Evolutionary conservation across 176 grass and related monocot species (phyloP), one percentile per base, ranked within the genome.

Genomic region (Oryza glaberrima): DNA sequence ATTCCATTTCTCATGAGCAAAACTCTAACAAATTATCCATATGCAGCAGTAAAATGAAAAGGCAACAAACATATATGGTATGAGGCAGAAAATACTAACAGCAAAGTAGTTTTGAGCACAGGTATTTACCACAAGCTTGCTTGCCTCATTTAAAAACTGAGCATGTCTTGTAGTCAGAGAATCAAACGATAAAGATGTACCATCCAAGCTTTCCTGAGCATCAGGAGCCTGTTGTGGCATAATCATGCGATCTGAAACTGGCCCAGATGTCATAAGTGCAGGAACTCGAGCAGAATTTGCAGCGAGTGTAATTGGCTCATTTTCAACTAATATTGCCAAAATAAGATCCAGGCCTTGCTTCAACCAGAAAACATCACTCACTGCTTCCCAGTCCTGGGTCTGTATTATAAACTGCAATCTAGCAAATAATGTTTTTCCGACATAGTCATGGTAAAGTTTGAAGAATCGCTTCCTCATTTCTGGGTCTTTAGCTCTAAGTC

Each of bases 381-480:
- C 94, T 64, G 94, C 81, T 88, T 99, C 96, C 96, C 96, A 99
- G 63, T 99, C 96, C 88, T 99, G 96, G 19, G 83, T 70, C 61
- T 99, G 96, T 72, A 99, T 94, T 85, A 99, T 99, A 87, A 99
- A 99, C 41, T 99, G 96, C 67, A 99, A 86, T 77, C 96, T 93
- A 77, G 82, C 85, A 89, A 96, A 99, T 48, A 99, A 82, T 13
- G 93, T 86, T 81, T 93, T 93, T 10, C 75, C 83, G 22, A 99
- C 83, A 7, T 82, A 87, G 5, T 99, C 96, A 88, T 99, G 91
- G 83, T 99, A 99, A 64, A 99, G 88, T 52, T 90, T 82, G 82
- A 99, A 99, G 72, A 99, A 99, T 36, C 86, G 75, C 58, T 91
- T 92, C 86, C 96, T 96, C 75, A 92, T 86, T 76, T 94, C 94